Evolutionary conservation across 2,329 filamentous ascomycete species (phyloP), one percentile per base, ranked within the genome.

Genomic region (Epichloe uncinata): DNA sequence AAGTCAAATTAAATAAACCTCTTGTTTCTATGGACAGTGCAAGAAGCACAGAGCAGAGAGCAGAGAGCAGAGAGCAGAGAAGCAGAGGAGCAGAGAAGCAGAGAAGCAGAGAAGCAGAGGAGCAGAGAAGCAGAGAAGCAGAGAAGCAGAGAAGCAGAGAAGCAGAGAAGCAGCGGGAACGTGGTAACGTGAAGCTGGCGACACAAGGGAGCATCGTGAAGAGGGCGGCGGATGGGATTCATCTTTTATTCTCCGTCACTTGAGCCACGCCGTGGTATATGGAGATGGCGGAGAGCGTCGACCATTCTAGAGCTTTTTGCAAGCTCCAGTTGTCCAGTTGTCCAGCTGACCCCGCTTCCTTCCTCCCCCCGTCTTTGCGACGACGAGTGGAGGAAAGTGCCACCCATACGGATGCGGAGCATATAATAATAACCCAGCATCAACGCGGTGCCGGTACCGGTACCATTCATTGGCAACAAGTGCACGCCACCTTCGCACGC

Each of bases 211-310:
- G 13, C 42, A 38, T 42, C 9, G 36, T 15, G 15, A 49, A 45
- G 7, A 42, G 50, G 13, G 52, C 47, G 52, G 50, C 47, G 52
- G 50, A 47, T 35, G 50, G 30, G 41, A 50, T 18, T 45, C 43
- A 42, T 50, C 48, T 54, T 49, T 50, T 53, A 52, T 49, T 45
- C 38, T 52, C 42, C 26, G 33, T 50, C 53, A 53, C 51, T 54
- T 50, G 50, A 33, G 34, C 38, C 52, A 55, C 53, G 52, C 53
- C 53, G 52, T 50, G 46, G 53, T 55, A 41, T n/a, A 48, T 37
- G 48, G 48, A 54, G 52, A 51, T 46, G 47, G 45, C 8, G 37
- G 16, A 42, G 33, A 16, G 33, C 22, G 50, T 51, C 45, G 50
- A 45, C 50, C 50, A 48, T 44, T 51, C 45, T 48, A 51, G 49